A percentile compares a stretch with the other conserved stretches of the same genome.
phyloP scores from a whole-genome alignment of 306 rosid species.

The Glycyrrhiza uralensis region DNA sequence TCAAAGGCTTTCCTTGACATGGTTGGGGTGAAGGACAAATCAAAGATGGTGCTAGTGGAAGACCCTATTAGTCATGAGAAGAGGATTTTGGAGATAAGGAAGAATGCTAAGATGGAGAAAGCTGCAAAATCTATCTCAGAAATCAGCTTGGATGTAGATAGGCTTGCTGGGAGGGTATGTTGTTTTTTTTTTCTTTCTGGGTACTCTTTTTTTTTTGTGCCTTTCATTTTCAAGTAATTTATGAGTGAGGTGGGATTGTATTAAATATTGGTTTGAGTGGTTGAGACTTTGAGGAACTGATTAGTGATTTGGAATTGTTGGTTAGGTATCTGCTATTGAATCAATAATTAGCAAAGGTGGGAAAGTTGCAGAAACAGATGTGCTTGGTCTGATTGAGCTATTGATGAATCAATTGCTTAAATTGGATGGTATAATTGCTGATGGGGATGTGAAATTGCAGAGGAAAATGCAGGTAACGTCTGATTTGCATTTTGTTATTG shows the following conservation, averaged over 20 bases:
- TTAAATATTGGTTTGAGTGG: slow-evolving; percentile 24
- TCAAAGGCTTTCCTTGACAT: slow-evolving; percentile 82
- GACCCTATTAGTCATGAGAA: slow-evolving; percentile 92
- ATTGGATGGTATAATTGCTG: slow-evolving; percentile 74
- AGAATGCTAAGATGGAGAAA: slow-evolving; percentile 83
- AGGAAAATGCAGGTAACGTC: slow-evolving; percentile 88
- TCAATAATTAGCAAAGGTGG: slow-evolving; percentile 70
- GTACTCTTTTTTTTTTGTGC: neutral
- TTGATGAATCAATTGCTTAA: slow-evolving; percentile 90
- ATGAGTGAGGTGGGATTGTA: slow-evolving; percentile 1
- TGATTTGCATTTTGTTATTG: neutral
- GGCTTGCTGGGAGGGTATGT: slow-evolving; percentile 78
- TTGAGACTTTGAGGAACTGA: slow-evolving; percentile 12
- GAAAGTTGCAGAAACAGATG: slow-evolving; percentile 73
- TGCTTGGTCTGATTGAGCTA: slow-evolving; percentile 67
- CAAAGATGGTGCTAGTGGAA: slow-evolving; percentile 72
- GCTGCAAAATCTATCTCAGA: slow-evolving; percentile 77
- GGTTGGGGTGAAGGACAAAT: slow-evolving; percentile 76
- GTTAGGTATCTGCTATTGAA: slow-evolving; percentile 85
- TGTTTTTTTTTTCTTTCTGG: neutral
- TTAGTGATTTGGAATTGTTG: slow-evolving; percentile 27
- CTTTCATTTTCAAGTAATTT: neutral
- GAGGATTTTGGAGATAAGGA: slow-evolving; percentile 71
- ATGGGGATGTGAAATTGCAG: slow-evolving; percentile 93
- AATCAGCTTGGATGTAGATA: slow-evolving; percentile 87